phyloP scores from a whole-genome alignment of 2,329 filamentous ascomycete genomes.

The Claviceps lovelessii region DNA sequence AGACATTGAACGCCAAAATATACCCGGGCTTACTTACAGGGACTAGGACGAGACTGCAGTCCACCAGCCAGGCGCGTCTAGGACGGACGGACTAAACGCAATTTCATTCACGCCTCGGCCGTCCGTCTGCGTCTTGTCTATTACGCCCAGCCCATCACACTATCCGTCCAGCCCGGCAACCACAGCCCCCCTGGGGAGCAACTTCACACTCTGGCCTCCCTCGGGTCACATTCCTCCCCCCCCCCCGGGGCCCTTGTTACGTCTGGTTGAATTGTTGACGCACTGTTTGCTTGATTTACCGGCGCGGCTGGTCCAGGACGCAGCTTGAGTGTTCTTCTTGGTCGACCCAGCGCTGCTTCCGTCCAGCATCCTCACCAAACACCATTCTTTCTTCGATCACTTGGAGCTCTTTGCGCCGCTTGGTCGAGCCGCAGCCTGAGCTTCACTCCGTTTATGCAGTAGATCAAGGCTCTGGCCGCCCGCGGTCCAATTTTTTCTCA shows the following conservation, averaged over 20 bases:
- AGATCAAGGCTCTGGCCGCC: neutral
- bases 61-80: neutral
- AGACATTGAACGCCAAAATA: neutral
- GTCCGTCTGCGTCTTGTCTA: neutral
- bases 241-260: neutral
- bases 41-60: neutral
- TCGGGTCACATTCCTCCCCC: neutral
- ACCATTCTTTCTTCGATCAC: neutral
- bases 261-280: conserved; percentile 1
- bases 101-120: conserved; percentile 1
- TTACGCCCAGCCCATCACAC: neutral
- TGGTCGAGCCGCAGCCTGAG: conserved; percentile 4
- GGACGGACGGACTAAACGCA: neutral
- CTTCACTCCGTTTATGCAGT: conserved; percentile 3
- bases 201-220: conserved; percentile 5
- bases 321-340: neutral
- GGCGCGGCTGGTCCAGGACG: conserved; percentile 1
- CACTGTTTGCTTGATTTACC: conserved; percentile 3
- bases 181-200: conserved; percentile 1
- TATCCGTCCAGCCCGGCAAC: neutral
- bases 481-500: conserved; percentile 1
- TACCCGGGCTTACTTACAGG: neutral
- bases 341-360: neutral
- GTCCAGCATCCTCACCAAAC: neutral
- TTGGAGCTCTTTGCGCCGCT: conserved; percentile 3